These are phyloP conservation scores for Stephanodiscus minutulus DNA, from an alignment of 108 stramenopile genomes.

Conservation along the genomic window DNA sequence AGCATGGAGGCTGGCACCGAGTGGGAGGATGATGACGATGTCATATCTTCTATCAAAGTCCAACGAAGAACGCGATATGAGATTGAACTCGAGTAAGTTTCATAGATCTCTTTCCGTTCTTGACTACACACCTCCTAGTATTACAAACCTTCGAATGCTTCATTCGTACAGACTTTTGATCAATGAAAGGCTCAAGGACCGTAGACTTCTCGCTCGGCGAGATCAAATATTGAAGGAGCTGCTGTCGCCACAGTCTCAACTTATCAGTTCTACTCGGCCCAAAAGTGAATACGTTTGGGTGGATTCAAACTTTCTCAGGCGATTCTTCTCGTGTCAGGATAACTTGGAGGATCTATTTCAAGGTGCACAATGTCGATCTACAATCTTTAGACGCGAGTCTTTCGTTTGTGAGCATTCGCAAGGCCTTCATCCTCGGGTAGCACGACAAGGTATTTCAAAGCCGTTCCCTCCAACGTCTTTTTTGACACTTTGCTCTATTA, in stretches of 20 bases:
- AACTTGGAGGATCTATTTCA: constrained; percentile 53
- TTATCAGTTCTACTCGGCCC: neutral
- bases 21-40: neutral
- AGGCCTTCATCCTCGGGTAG: constrained; percentile 55
- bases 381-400: constrained; percentile 30
- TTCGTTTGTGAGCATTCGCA: constrained; percentile 58
- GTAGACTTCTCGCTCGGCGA: constrained; percentile 36
- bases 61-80: constrained; percentile 33
- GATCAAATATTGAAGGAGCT: constrained; percentile 45
- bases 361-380: constrained; percentile 10
- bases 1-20: neutral
- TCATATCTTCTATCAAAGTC: constrained; percentile 4
- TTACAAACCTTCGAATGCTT: neutral
- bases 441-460: constrained; percentile 30
- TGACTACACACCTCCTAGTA: neutral
- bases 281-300: constrained; percentile 54
- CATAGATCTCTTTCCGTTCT: neutral
- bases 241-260: constrained; percentile 12
- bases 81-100: constrained; percentile 6
- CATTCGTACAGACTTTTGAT: constrained; percentile 3
- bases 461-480: neutral
- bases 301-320: constrained; percentile 48
- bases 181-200: constrained; percentile 29
- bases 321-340: constrained; percentile 58
- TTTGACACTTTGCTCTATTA: neutral